A percentile compares a stretch with the other conserved stretches of the same genome.
phyloP scores from a whole-genome alignment of 129 eudicot genomes.

The Helichrysum umbraculigerum region DNA sequence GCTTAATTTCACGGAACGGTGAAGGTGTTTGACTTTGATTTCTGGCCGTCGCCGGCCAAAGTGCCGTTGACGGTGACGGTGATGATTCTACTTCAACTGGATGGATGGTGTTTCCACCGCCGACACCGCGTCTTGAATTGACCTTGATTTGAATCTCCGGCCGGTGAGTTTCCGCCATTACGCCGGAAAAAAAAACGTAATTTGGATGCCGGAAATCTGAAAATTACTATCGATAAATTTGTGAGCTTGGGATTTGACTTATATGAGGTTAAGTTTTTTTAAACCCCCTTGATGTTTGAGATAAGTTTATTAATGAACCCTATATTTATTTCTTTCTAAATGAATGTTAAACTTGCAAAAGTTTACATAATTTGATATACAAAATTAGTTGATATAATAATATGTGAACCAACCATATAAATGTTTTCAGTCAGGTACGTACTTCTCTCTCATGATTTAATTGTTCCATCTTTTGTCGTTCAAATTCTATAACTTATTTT shows the following conservation, averaged over 20 bases:
- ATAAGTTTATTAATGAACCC: not conserved
- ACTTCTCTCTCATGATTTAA: no score
- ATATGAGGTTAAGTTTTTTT: not conserved
- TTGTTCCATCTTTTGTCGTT: no score
- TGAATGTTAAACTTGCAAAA: no score
- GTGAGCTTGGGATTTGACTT: not conserved
- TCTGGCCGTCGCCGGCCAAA: slow-evolving; percentile 11
- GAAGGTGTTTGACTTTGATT: slow-evolving; percentile 32
- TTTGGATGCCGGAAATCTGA: not conserved
- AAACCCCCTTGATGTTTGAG: slow-evolving; percentile 16
- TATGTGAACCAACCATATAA: no score
- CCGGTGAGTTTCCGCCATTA: slow-evolving; percentile 42
- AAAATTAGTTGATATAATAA: no score
- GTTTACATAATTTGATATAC: no score
- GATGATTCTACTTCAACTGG: slow-evolving; percentile 54
- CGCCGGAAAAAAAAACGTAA: slow-evolving; percentile 11
- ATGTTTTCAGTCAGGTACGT: no score
- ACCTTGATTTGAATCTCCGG: slow-evolving; percentile 45
- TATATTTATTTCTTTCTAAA: no score
- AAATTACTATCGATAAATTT: not conserved
- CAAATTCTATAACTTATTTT: no score
- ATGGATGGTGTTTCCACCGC: slow-evolving; percentile 47
- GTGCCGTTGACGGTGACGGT: slow-evolving; percentile 12
- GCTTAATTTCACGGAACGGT: slow-evolving; percentile 53
- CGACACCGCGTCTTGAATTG: slow-evolving; percentile 45